Evolutionary conservation across 805 yeast genomes (phyloP), one percentile per base, ranked within the genome.

Genomic region (Candida nitratophila): DNA sequence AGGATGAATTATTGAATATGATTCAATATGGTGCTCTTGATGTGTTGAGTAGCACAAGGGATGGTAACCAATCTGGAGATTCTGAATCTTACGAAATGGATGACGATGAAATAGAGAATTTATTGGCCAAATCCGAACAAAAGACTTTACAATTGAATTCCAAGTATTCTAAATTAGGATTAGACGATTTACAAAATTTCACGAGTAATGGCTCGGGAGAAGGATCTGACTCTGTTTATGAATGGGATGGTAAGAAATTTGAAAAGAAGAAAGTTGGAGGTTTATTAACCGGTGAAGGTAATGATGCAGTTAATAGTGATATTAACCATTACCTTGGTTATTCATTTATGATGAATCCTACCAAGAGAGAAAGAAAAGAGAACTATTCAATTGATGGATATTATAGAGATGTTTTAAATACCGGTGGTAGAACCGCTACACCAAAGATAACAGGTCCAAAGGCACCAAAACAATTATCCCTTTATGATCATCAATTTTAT

Each of bases 401-500:
- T 63, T 65, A 65, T 50, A 53, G 68, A 45, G 69, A 64, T 44
- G 70, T 63, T 7, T 66, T 90, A 54, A 79, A 81, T 52, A 76
- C 88, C 1, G 88, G 91, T 6, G 80, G 84, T 39, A 71, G 85
- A 54, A 59, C 81, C 0, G 37, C 46, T 8, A 50, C 44, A 30
- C 59, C 69, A 43, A 67, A 68, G 42, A 69, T 72, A 37, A 70
- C 76, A 10, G 84, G 83, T 1, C 93, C 95, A 16, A 77, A 76
- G 49, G 86, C 95, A 37, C 97, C 98, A 32, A 87, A 83, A 57
- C 93, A 87, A 54, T 68, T 86, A 47, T 81, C 79, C 46, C 70
- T 87, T 34, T 86, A 84, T 58, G 96, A 93, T 57, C 96, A 90
- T 64, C 99, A 93, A 63, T 87, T 93, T 55, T 86, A 76, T 61